Evolutionary conservation across 768 basidiomycete genomes (phyloP), one percentile per base, ranked within the genome.

Genomic region (Macrolepiota fuliginosa): DNA sequence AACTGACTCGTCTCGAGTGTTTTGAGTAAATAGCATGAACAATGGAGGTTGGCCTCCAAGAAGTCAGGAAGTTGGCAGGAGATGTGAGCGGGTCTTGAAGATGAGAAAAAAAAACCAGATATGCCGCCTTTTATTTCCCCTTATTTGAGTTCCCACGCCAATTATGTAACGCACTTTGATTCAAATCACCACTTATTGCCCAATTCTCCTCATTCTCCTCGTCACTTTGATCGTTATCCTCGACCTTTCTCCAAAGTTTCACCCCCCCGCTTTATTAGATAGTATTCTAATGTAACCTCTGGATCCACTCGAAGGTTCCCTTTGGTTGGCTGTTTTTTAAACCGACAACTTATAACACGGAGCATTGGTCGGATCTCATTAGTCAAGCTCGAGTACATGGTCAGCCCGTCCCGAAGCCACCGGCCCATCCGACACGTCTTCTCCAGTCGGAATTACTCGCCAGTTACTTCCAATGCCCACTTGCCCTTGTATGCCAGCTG

Each of bases 1-100:
- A 2, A 76, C 87, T 63, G 76, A 92, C 91, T 94, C 91, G 91
- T 94, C 91, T 70, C 91, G 86, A 73, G 91, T 94, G 81, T 83
- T 87, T 74, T 90, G 84, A 69, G 90, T 90, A 84, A 88, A 94
- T 77, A 84, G 81, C 91, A 93, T 93, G 80, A 76, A 82, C 80
- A 68, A 65, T 64, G 67, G 66, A 68, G 70, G 64, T 46, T 42
- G 53, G 66, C 66, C 68, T 67, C 68, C 62, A 65, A 64, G 66
- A 61, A 62, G 39, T 39, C 57, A 64, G 63, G 66, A 59, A 62
- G 42, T 40, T 57, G 61, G 39, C 52, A 45, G 42, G 52, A 54
- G 52, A 60, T 61, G 52, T 46, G 45, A 56, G 56, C 55, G 55
- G 61, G 58, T 53, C 29, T 58, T 58, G 57, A 46, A 32, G 59